Conservation (phyloP, 1,284 basidiomycete species). For the Lentinula novae-zelandiae region DNA sequence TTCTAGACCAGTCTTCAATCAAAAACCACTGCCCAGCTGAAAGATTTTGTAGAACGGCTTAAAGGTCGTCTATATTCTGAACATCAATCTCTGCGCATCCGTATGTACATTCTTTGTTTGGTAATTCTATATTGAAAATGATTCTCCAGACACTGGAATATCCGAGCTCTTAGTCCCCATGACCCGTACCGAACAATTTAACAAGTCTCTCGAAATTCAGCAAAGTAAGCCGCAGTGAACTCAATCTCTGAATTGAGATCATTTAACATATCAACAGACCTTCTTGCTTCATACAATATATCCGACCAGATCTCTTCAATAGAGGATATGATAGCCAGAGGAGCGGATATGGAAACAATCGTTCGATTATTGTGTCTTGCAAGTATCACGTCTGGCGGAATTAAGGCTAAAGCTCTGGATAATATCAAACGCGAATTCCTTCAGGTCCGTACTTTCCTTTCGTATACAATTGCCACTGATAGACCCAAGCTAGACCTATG, state of each 20-base stretch:
- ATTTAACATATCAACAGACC: constrained; percentile 48
- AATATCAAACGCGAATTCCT: constrained; percentile 89
- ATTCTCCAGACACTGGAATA: constrained; percentile 77
- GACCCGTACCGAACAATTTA: constrained; percentile 88
- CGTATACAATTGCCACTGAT: constrained; percentile 10
- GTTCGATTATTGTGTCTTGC: constrained; percentile 84
- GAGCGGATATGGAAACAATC: constrained; percentile 74
- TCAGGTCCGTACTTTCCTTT: constrained; percentile 51
- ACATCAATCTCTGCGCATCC: constrained; percentile 84
- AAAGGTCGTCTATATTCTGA: constrained; percentile 84
- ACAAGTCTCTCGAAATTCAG: constrained; percentile 91
- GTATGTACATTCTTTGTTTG: constrained; percentile 37
- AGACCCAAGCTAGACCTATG: constrained; percentile 66
- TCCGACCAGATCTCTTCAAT: constrained; percentile 75
- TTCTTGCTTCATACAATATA: constrained; percentile 87
- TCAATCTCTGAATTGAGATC: constrained; percentile 1
- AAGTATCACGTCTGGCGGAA: constrained; percentile 79
- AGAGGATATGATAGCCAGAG: constrained; percentile 85
- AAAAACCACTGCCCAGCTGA: constrained; percentile 90
- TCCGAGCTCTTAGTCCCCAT: constrained; percentile 88
- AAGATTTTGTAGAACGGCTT: constrained; percentile 93
- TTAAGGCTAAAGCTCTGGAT: constrained; percentile 87
- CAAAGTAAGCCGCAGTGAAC: constrained; percentile 62
- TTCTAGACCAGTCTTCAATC: constrained; percentile 66
- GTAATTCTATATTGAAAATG: background rate